phyloP scores from a whole-genome alignment of 2,329 filamentous ascomycete genomes.

The Pseudopithomyces chartarum region DNA sequence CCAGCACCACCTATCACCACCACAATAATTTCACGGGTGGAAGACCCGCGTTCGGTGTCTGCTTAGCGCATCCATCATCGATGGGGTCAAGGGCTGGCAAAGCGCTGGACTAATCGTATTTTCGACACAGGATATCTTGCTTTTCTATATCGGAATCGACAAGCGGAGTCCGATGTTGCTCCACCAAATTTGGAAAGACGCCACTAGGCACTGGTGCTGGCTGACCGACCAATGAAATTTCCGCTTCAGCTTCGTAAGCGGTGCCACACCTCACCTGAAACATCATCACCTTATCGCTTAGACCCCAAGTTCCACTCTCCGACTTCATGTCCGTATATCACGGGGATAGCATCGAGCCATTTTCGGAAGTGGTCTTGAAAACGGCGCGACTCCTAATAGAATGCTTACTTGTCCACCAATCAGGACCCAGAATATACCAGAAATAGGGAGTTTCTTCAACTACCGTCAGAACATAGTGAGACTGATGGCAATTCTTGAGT shows the following conservation, averaged over 20 bases:
- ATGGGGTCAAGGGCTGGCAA: too few species aligned
- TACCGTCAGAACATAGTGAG: too few species aligned
- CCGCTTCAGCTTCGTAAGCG: background rate
- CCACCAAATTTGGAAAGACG: constrained; percentile 4
- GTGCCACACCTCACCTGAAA: background rate
- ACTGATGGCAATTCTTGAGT: too few species aligned
- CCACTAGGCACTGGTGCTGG: background rate
- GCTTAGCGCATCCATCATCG: too few species aligned
- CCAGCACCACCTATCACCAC: too few species aligned
- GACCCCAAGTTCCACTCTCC: background rate
- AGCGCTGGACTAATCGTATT: too few species aligned
- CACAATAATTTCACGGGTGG: too few species aligned
- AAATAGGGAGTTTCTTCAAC: too few species aligned
- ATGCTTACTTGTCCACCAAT: background rate
- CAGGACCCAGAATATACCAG: too few species aligned
- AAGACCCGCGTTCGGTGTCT: too few species aligned
- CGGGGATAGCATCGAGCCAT: background rate
- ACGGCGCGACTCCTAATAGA: background rate
- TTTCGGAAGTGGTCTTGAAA: background rate
- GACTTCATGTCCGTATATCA: background rate
- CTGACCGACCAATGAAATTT: background rate
- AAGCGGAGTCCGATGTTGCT: constrained; percentile 3
- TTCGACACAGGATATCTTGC: background rate
- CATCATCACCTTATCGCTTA: background rate
- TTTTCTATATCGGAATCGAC: background rate